Evolutionary conservation across 2,329 filamentous ascomycete genomes (phyloP).

Genomic region (Phyllosticta paracitricarpa): DNA sequence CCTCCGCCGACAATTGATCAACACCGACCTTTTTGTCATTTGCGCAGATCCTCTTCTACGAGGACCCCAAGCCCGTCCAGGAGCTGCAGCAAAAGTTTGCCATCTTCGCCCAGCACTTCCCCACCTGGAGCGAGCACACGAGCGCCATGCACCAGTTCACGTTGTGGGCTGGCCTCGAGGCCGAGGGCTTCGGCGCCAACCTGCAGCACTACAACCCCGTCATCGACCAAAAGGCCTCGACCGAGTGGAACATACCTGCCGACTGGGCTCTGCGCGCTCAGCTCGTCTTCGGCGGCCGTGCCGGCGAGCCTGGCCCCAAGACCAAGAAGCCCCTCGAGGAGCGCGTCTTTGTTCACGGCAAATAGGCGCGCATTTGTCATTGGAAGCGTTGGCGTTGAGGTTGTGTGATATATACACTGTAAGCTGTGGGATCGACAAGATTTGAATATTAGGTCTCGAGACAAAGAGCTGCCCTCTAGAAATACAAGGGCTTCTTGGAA

Average conservation of each 20-base stretch:
- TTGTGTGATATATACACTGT: background rate
- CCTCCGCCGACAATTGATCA: background rate
- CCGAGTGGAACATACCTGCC: constrained; percentile 58
- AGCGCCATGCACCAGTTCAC: constrained; percentile 74
- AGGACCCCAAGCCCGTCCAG: constrained; percentile 60
- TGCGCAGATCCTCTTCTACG: constrained; percentile 67
- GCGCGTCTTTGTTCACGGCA: constrained; percentile 40
- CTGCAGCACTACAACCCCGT: constrained; percentile 91
- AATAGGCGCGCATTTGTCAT: background rate
- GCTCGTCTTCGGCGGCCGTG: constrained; percentile 68
- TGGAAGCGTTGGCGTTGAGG: background rate
- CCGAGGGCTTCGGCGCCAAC: constrained; percentile 77
- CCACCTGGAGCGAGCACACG: constrained; percentile 64
- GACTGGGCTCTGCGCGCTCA: constrained; percentile 73
- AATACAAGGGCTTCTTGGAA: background rate
- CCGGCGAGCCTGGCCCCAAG: constrained; percentile 52
- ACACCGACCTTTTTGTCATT: background rate
- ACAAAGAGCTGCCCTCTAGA: background rate
- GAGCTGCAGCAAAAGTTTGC: constrained; percentile 59
- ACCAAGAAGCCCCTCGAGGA: constrained; percentile 54
- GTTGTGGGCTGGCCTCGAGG: constrained; percentile 72
- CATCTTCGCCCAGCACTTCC: constrained; percentile 70
- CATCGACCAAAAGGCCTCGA: constrained; percentile 61
- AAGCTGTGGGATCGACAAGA: background rate
- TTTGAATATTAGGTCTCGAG: background rate